Evolutionary conservation across 163 green algal genomes (phyloP).

Genomic region (Botryococcus braunii): DNA sequence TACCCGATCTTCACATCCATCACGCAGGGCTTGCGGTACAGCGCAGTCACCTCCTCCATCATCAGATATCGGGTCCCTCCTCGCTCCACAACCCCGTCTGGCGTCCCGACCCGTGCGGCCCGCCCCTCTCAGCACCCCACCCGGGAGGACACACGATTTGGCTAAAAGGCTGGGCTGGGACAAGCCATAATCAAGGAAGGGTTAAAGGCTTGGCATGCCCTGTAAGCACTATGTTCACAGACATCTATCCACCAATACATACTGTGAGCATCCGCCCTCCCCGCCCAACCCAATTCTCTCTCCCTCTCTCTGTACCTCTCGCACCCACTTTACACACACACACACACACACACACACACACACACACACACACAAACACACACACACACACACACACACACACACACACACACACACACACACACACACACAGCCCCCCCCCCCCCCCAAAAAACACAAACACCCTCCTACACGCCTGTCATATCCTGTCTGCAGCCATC

Average conservation of each 20-base stretch:
- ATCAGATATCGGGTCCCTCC: constrained; percentile 40
- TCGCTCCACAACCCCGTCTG: constrained; percentile 23
- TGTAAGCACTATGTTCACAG: neutral
- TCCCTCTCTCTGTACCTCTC: no score
- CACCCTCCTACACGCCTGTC: neutral
- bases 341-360: no score
- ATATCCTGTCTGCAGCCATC: neutral
- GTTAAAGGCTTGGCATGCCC: neutral
- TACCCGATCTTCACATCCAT: constrained; percentile 77
- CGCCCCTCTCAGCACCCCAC: neutral
- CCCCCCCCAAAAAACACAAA: no score
- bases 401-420: no score
- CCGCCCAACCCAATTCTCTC: no score
- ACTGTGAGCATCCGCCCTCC: no score
- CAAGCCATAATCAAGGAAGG: neutral
- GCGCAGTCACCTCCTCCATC: constrained; percentile 60
- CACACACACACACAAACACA: no score
- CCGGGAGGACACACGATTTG: neutral
- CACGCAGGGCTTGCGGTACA: constrained; percentile 64
- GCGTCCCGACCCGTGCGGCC: neutral
- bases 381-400: no score
- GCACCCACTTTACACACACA: no score
- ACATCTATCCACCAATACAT: neutral
- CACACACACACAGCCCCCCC: no score
- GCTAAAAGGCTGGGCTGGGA: neutral